Evolutionary conservation across 176 grass and related monocot genomes (phyloP), one percentile per base, ranked within the genome.

Genomic region (Elymus sibiricus): DNA sequence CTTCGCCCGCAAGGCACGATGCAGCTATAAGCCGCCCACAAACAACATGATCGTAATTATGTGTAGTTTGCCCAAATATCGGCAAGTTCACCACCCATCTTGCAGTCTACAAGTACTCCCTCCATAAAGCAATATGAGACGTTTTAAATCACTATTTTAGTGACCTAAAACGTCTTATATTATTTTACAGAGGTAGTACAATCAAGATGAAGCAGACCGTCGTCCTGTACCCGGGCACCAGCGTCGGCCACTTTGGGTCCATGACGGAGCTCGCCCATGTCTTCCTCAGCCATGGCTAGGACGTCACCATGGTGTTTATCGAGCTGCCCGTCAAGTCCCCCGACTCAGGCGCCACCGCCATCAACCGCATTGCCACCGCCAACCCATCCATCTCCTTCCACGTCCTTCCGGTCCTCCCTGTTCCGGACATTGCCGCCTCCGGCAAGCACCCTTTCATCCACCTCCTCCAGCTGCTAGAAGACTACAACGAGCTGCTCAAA

Each of bases 381-480:
- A 72, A 83, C 49, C 81, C 81, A 1, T 83, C 67, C 81, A 53
- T 83, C 81, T 59, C 66, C 22, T 83, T 72, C 49, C 81, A 83
- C 4, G 29, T 82, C 46, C 64, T 82, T 14, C 80, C 80, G 21
- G 4, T 47, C 13, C 29, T 70, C 31, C 80, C 80, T 21, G 3
- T 51, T 9, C 81, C 67, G 0, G 81, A 83, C 67, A 60, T 83
- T 34, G n/a, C 67, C 49, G 35, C 32, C 81, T 35, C 17, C n/a
- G 67, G 34, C 49, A 83, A 72, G 49, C n/a, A 83, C 81, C 81
- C 81, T 38, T 40, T 83, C 32, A 0, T 72, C 6, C 81, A 72
- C 49, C 0, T 83, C 2, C 10, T 83, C n/a, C 9, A 83, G 67
- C 67, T 83, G 47, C 16, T 83, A 3, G 14, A 0, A 5, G 49